Evolutionary conservation across 2,329 filamentous ascomycete genomes (phyloP).

Genomic region (Aschersonia sp.): DNA sequence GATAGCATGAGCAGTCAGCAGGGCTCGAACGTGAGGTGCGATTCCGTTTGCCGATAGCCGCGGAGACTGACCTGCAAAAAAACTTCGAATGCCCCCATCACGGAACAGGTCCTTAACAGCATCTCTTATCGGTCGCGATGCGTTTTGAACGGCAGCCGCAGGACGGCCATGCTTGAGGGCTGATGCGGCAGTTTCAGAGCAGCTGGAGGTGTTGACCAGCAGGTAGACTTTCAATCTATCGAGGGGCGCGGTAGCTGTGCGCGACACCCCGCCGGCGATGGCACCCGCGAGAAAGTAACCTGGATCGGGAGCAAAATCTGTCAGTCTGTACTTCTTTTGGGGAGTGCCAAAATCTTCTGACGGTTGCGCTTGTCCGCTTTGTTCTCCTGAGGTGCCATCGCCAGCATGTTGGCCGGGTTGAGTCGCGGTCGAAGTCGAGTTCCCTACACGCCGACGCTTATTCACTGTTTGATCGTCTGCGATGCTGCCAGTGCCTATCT

Average conservation of each 20-base stretch:
- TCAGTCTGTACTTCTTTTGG: conserved; percentile 38
- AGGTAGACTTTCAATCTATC: conserved; percentile 96
- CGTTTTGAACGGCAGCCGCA: conserved; percentile 47
- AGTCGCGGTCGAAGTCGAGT: conserved; percentile 8
- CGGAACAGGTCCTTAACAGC: conserved; percentile 70
- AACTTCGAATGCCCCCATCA: conserved; percentile 71
- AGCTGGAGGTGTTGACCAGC: conserved; percentile 63
- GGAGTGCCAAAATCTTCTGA: conserved; percentile 19
- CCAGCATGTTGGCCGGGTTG: conserved; percentile 12
- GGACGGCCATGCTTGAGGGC: conserved; percentile 59
- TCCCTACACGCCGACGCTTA: conserved; percentile 10
- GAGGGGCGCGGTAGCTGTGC: conserved; percentile 88
- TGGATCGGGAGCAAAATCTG: conserved; percentile 65
- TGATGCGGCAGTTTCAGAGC: conserved; percentile 38
- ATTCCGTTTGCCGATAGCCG: not conserved
- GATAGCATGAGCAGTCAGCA: not conserved
- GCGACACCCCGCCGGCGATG: conserved; percentile 83
- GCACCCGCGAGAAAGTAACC: conserved; percentile 97
- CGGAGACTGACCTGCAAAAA: conserved; percentile 67
- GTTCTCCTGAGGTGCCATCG: conserved; percentile 19
- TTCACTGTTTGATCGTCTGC: conserved; percentile 10
- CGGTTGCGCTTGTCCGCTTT: conserved; percentile 13
- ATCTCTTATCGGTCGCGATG: conserved; percentile 53
- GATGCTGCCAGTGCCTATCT: conserved; percentile 7
- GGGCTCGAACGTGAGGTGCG: not conserved